A percentile compares a stretch with the other conserved stretches of the same genome.
Conservation (phyloP, 441 rosid genomes). For the Croton laevigatus region DNA sequence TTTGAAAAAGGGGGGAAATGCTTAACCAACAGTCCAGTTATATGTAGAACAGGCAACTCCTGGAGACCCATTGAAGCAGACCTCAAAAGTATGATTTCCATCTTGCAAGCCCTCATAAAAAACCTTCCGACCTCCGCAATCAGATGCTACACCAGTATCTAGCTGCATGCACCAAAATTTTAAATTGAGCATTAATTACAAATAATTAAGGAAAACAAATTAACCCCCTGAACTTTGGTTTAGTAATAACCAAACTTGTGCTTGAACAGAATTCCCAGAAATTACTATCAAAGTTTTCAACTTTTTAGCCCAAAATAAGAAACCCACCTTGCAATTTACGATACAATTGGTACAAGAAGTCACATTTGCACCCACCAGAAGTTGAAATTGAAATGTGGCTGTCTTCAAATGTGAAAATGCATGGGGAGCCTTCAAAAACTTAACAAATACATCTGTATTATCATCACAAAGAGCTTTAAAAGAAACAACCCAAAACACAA, state of each 20-base stretch:
- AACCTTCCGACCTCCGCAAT: constrained; percentile 49
- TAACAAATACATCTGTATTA: constrained; percentile 44
- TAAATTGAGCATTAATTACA: not conserved
- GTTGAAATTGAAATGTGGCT: constrained; percentile 68
- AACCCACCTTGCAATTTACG: constrained; percentile 62
- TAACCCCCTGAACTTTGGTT: not conserved
- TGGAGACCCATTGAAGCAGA: constrained; percentile 51
- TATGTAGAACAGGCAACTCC: constrained; percentile 57
- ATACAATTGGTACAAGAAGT: constrained; percentile 49
- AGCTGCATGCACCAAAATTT: constrained; percentile 46
- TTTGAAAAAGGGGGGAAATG: constrained; percentile 30
- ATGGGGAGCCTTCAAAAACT: constrained; percentile 68
- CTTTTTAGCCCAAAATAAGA: not conserved
- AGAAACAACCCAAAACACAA: constrained; percentile 40
- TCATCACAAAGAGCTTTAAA: constrained; percentile 37
- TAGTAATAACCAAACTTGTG: not conserved
- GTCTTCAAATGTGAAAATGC: constrained; percentile 51
- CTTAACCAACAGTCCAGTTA: constrained; percentile 82
- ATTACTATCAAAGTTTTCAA: not conserved
- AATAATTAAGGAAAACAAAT: not conserved
- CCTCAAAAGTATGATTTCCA: constrained; percentile 74
- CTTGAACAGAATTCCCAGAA: not conserved
- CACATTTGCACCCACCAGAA: constrained; percentile 41
- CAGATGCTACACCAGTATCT: constrained; percentile 53
- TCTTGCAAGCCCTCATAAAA: constrained; percentile 55